These are phyloP conservation scores for Coemansia sp. DNA, from an alignment of 192 early-diverging fungal species.

Conservation along the genomic window DNA sequence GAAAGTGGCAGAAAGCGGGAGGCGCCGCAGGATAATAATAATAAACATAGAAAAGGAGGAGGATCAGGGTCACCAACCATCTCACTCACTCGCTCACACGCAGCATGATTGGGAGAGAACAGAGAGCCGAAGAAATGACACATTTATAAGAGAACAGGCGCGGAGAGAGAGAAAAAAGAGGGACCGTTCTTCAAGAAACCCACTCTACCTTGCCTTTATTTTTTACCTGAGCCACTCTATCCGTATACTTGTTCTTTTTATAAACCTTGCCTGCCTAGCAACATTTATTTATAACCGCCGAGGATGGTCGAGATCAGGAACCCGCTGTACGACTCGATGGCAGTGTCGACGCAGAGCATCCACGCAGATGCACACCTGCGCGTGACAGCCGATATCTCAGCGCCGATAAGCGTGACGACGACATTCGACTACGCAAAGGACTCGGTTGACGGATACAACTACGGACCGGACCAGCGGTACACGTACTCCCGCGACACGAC, in stretches of 20 bases:
- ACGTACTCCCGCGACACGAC: slow-evolving; percentile 57
- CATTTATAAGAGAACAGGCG: no score
- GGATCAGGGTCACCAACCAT: no score
- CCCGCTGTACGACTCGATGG: slow-evolving; percentile 17
- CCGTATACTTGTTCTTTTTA: not conserved
- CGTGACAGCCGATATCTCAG: slow-evolving; percentile 54
- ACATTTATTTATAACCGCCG: not conserved
- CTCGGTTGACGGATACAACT: slow-evolving; percentile 35
- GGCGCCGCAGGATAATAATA: no score
- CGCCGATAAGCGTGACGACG: slow-evolving; percentile 60
- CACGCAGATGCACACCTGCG: slow-evolving; percentile 56
- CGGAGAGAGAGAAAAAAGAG: no score
- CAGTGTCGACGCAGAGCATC: slow-evolving; percentile 51
- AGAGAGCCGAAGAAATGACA: no score
- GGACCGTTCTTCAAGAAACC: not conserved
- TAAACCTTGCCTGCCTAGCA: not conserved
- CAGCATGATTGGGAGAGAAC: no score
- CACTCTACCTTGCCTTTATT: not conserved
- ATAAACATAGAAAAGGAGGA: no score
- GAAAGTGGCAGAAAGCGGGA: no score
- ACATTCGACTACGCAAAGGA: slow-evolving; percentile 49
- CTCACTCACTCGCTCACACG: no score
- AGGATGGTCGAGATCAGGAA: slow-evolving; percentile 43
- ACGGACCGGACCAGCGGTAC: slow-evolving; percentile 40
- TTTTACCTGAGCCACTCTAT: not conserved